A percentile compares a stretch with the other conserved stretches of the same genome.
These are phyloP conservation scores for Carnegiea gigantea DNA, from an alignment of 179 eudicot genomes.

Conservation along the genomic window DNA sequence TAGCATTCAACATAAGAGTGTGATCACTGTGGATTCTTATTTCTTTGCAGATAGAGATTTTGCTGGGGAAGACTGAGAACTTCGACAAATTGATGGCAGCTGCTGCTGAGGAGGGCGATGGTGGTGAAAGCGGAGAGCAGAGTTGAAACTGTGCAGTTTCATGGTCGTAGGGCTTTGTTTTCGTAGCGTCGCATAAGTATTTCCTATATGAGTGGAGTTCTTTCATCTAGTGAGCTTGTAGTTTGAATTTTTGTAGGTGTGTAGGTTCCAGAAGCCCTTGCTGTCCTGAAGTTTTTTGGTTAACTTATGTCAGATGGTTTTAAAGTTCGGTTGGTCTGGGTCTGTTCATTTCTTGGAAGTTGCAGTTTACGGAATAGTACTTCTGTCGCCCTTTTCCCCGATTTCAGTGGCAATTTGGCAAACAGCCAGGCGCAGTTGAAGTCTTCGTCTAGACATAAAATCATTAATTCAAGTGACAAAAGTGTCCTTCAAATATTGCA, in stretches of 20 bases:
- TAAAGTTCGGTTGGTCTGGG: neutral
- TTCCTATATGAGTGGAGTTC: neutral
- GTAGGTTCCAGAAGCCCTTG: neutral
- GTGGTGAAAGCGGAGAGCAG: slow-evolving; percentile 36
- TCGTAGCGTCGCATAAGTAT: slow-evolving; percentile 2
- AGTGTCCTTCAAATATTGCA: no score
- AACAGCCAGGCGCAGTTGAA: neutral
- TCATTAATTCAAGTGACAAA: no score
- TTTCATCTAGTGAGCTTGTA: neutral
- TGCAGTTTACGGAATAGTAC: neutral
- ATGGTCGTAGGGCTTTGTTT: slow-evolving; percentile 22
- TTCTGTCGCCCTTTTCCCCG: neutral
- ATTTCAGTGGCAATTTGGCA: neutral
- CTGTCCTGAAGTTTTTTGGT: neutral
- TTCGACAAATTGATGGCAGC: slow-evolving; percentile 63
- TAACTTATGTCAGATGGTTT: neutral
- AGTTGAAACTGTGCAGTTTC: slow-evolving; percentile 28
- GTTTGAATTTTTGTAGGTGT: neutral
- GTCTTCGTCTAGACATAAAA: neutral
- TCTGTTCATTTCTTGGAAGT: neutral
- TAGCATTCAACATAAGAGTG: neutral
- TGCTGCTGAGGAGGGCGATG: slow-evolving; percentile 41
- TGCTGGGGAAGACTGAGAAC: slow-evolving; percentile 54
- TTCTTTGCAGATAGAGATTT: slow-evolving; percentile 48
- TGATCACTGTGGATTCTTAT: neutral